Evolutionary conservation across 805 yeast genomes (phyloP).

Genomic region (Saccharomycopsis microspora): DNA sequence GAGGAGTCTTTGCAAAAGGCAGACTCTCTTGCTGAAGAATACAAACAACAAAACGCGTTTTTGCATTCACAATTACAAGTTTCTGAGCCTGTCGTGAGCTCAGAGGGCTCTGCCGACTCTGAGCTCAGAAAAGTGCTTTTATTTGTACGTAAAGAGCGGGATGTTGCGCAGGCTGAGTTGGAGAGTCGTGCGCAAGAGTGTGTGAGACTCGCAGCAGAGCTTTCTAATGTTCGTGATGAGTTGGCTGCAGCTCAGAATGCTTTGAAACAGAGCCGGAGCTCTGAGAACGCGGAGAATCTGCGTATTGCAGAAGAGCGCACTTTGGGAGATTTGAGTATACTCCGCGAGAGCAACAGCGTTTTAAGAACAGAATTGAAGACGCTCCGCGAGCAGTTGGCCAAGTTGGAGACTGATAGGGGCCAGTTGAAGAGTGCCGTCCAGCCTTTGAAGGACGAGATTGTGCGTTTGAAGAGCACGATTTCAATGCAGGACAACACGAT

Average conservation of each 20-base stretch:
- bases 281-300: conserved; percentile 25
- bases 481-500: conserved; percentile 41
- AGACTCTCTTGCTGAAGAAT: conserved; percentile 37
- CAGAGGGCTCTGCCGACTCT: conserved; percentile 9
- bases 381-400: conserved; percentile 22
- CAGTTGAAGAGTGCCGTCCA: conserved; percentile 25
- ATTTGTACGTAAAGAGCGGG: conserved; percentile 66
- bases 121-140: conserved; percentile 43
- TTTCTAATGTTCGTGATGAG: conserved; percentile 36
- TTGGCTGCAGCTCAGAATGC: conserved; percentile 26
- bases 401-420: conserved; percentile 30
- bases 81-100: conserved; percentile 17
- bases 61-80: conserved; percentile 58
- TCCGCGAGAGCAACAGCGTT: conserved; percentile 59
- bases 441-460: conserved; percentile 33
- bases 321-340: conserved; percentile 37
- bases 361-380: conserved; percentile 40
- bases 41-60: conserved; percentile 56
- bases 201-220: conserved; percentile 37
- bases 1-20: conserved; percentile 38
- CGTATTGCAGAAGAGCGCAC: no score
- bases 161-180: conserved; percentile 50
- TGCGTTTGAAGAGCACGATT: conserved; percentile 28
- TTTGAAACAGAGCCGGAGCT: no score
- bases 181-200: conserved; percentile 43